Evolutionary conservation across 2,329 filamentous ascomycete species (phyloP).

Genomic region (Tolypocladium ophioglossoides): DNA sequence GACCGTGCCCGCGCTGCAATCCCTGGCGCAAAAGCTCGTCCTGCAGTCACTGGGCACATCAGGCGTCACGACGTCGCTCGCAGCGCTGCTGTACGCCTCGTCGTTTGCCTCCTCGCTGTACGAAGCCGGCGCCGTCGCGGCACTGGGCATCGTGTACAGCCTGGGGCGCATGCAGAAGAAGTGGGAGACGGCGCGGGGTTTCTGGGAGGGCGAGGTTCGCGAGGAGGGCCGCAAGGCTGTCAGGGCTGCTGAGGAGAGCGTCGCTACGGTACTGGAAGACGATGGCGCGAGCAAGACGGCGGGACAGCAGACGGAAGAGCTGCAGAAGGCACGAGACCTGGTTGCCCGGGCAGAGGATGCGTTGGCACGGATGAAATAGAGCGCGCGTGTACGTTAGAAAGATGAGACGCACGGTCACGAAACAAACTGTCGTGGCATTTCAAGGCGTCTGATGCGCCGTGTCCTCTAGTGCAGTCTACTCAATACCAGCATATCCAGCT

Average conservation of each 20-base stretch:
- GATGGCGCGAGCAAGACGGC: slow-evolving; percentile 11
- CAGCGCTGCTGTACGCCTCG: slow-evolving; percentile 46
- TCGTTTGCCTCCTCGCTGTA: slow-evolving; percentile 42
- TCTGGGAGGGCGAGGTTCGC: slow-evolving; percentile 57
- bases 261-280: slow-evolving; percentile 34
- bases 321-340: slow-evolving; percentile 31
- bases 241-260: slow-evolving; percentile 41
- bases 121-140: slow-evolving; percentile 51
- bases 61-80: slow-evolving; percentile 45
- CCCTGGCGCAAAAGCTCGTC: slow-evolving; percentile 63
- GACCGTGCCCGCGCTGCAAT: slow-evolving; percentile 61
- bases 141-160: slow-evolving; percentile 50
- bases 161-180: slow-evolving; percentile 48
- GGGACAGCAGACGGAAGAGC: slow-evolving; percentile 18
- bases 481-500: slow-evolving; percentile 8
- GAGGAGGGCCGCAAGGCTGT: slow-evolving; percentile 57
- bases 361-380: slow-evolving; percentile 35
- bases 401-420: not conserved
- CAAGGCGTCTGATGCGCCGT: slow-evolving; percentile 1
- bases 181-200: slow-evolving; percentile 49
- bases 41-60: slow-evolving; percentile 67
- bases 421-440: not conserved
- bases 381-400: not conserved
- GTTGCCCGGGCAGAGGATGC: slow-evolving; percentile 39
- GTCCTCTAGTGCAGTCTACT: slow-evolving; percentile 17